Evolutionary conservation across 805 yeast genomes (phyloP).

Genomic region (Metschnikowia arizonensis): DNA sequence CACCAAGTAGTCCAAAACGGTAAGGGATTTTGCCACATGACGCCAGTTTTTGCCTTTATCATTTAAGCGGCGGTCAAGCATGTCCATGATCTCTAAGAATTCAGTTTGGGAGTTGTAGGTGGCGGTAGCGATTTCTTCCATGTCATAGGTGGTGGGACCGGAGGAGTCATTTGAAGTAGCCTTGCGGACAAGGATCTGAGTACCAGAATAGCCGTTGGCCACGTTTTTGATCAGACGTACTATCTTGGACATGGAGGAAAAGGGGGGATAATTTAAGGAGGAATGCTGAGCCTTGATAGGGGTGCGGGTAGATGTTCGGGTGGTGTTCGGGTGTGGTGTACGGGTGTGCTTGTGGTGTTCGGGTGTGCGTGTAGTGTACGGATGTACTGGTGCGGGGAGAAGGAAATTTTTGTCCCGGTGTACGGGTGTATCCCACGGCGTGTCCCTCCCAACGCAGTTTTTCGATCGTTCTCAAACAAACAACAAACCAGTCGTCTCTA

Average conservation of each 20-base stretch:
- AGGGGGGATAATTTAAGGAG: not conserved
- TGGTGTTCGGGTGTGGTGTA: not conserved
- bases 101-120: constrained; percentile 68
- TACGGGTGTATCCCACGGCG: not conserved
- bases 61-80: constrained; percentile 84
- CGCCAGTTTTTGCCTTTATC: constrained; percentile 98
- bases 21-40: constrained; percentile 87
- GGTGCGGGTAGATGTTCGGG: not conserved
- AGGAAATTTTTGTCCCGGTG: no score
- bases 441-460: constrained; percentile 4
- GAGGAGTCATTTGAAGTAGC: constrained; percentile 86
- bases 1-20: constrained; percentile 83
- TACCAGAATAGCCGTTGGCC: constrained; percentile 80
- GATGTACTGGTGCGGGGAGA: no score
- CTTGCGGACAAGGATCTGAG: constrained; percentile 84
- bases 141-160: constrained; percentile 75
- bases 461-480: constrained; percentile 6
- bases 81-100: constrained; percentile 87
- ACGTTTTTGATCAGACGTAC: constrained; percentile 85
- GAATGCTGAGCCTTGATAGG: not conserved
- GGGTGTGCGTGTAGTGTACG: not conserved
- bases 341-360: not conserved
- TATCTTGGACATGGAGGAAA: constrained; percentile 62
- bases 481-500: constrained; percentile 1
- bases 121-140: constrained; percentile 77